Base-by-base conservation (phyloP, 345 rosid genomes). In the Citrus reticulata region DNA sequence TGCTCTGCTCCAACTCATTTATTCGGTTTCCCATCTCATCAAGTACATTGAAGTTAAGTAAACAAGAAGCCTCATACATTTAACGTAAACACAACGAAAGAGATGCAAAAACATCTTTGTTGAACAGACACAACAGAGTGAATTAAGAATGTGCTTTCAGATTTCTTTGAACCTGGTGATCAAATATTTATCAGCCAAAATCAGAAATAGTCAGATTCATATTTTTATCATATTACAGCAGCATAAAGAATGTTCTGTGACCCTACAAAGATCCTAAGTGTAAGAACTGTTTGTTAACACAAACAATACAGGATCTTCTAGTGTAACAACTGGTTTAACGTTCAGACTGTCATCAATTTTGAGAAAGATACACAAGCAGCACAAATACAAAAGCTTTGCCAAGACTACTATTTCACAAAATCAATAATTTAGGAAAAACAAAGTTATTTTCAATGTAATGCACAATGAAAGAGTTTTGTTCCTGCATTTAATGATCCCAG, bases 11-110 rank as follows among this genome's bases (percentile, higher is more conserved):
- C 88, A 92, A 78, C 78, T 92, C 92, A 37, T 90, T 85, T 80
- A 90, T 88, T 63, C 94, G 88, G 85, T 34, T 70, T 70, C 96
- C 94, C 96, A 92, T 92, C 69, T 92, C 96, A 83, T 92, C 96
- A 35, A 92, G 96, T 90, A 85, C 84, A 68, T 71, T 22, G 82
- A 60, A 81, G 91, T 92, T 73, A 89, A 90, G 89, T 70, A 85
- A 85, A 76, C 62, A 55, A 73, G 20, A 40, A 66, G 66, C 9
- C 6, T 54, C 30, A n/a, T 37, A 51, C 30, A 70, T 22, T 78
- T 77, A n/a, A 27, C 30, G 68, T 57, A 34, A 70, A 10, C 63
- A 54, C 70, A 27, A 34, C 30, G 3, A 77, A 35, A 77, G 46
- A 9, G 30, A 77, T 54, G 76, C 57, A 77, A 66, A 24, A 39